Evolutionary conservation across 805 yeast genomes (phyloP), one percentile per base, ranked within the genome.

Genomic region (Starmera dryadoides): DNA sequence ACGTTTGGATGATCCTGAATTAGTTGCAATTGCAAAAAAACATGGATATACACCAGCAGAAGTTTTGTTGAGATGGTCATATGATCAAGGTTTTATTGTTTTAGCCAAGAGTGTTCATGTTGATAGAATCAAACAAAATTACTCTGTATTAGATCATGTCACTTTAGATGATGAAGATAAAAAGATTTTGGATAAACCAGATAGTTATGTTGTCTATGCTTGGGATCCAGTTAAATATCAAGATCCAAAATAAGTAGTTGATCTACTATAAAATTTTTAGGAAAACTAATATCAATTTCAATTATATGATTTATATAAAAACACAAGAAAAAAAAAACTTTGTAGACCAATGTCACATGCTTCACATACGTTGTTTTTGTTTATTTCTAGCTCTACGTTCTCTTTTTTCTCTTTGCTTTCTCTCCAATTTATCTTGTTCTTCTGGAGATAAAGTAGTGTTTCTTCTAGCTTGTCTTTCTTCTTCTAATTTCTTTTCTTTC

Each of bases 361-460:
- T 28, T 44, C 35, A 52, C 56, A 60, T 56, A 47, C 60, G 58
- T 29, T 64, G 63, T 54, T 71, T 78, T 62, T 81, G 81, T 63
- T 76, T 79, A 62, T 73, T 79, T 63, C 67, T 72, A 58, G 66
- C 64, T 64, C 86, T 85, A 67, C 87, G 79, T 58, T 81, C 86
- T 62, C 79, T 86, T 69, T 81, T 86, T 50, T 86, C 95, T 48
- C 69, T 69, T 60, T 82, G 86, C 66, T 82, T 86, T 66, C 77
- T 79, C 47, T 84, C 91, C 33, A 74, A 60, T 64, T 83, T 86
- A 48, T 79, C 79, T 64, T 84, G 93, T 57, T 83, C 93, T 53
- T 81, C 87, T 44, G 86, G 81, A 34, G 81, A 69, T 55, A 84
- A 63, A 47, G 70, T 71, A 48, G 73, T 63, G 39, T 67, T 64